Percentiles rank a stretch among this genome's conserved stretches.
Evolutionary conservation across 495 filamentous ascomycete species (phyloP).

Genomic region (Podospora anserina): DNA sequence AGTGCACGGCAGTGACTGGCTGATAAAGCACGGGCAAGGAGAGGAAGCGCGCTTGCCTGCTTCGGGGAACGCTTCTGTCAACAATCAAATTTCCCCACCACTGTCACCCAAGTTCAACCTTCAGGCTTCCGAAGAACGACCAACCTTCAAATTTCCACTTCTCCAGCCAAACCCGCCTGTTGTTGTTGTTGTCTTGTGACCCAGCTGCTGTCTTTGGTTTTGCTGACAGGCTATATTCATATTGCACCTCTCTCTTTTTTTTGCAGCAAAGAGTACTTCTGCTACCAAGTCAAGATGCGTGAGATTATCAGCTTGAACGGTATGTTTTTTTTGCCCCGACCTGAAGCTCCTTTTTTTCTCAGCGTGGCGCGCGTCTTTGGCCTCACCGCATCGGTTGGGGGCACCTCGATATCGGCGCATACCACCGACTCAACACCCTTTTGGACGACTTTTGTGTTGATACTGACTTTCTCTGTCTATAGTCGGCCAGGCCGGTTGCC

Average conservation of each 20-base stretch:
- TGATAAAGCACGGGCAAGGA: conserved; percentile 23
- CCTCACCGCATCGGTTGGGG: conserved; percentile 31
- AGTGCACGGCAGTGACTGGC: conserved; percentile 16
- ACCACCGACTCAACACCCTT: not conserved
- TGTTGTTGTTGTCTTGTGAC: conserved; percentile 13
- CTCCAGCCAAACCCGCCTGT: conserved; percentile 18
- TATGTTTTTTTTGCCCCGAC: conserved; percentile 50
- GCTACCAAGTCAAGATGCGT: conserved; percentile 71
- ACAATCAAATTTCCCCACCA: conserved; percentile 41
- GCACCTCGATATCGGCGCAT: conserved; percentile 10
- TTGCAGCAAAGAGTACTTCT: conserved; percentile 15
- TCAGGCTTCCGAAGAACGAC: conserved; percentile 29
- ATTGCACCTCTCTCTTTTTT: conserved; percentile 11
- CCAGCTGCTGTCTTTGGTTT: conserved; percentile 17
- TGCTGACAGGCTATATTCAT: conserved; percentile 20
- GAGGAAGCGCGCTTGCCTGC: conserved; percentile 30
- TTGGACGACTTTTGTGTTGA: not conserved
- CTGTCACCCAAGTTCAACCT: conserved; percentile 22
- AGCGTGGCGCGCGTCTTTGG: conserved; percentile 31
- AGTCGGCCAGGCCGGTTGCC: conserved; percentile 99
- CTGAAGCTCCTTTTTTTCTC: conserved; percentile 15
- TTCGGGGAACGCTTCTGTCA: conserved; percentile 33
- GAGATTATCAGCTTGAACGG: conserved; percentile 99
- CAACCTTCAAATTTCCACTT: conserved; percentile 36
- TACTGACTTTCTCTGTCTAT: conserved; percentile 44